Evolutionary conservation across 2,329 filamentous ascomycete species (phyloP).

Genomic region (Botrytis elliptica): DNA sequence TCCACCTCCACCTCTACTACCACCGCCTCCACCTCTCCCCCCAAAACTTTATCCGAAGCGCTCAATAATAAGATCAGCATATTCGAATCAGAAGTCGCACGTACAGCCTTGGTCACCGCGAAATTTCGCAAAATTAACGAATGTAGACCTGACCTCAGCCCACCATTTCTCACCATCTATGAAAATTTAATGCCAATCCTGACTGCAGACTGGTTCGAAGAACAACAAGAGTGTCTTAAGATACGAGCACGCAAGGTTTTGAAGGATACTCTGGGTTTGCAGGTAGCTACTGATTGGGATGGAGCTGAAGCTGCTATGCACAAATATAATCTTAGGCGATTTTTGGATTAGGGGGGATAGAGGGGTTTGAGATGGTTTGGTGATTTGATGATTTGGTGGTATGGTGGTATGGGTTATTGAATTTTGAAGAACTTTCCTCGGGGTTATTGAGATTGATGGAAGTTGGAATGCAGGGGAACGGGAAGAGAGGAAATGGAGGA

Average conservation of each 20-base stretch:
- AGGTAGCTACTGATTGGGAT: fast-evolving
- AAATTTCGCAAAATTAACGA: no score
- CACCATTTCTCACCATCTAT: background rate
- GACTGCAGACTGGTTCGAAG: background rate
- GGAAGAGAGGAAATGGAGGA: no score
- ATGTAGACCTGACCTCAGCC: fast-evolving
- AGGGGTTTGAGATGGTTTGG: background rate
- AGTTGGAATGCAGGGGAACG: background rate
- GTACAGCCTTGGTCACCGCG: no score
- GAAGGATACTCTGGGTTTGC: background rate
- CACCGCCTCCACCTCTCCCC: no score
- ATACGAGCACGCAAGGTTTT: background rate
- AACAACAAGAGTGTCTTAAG: background rate
- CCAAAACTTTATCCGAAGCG: no score
- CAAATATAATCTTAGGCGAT: background rate
- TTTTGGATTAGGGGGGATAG: background rate
- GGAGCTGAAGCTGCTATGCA: background rate
- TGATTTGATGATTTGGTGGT: no score
- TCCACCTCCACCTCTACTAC: no score
- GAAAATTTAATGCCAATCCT: background rate
- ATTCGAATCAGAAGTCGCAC: no score
- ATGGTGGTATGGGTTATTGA: background rate
- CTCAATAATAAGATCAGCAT: no score
- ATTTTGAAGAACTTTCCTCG: background rate
- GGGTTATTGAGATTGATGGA: background rate